phyloP scores from a whole-genome alignment of 1,139 yeast genomes.

The Geotrichum citri-aurantii region DNA sequence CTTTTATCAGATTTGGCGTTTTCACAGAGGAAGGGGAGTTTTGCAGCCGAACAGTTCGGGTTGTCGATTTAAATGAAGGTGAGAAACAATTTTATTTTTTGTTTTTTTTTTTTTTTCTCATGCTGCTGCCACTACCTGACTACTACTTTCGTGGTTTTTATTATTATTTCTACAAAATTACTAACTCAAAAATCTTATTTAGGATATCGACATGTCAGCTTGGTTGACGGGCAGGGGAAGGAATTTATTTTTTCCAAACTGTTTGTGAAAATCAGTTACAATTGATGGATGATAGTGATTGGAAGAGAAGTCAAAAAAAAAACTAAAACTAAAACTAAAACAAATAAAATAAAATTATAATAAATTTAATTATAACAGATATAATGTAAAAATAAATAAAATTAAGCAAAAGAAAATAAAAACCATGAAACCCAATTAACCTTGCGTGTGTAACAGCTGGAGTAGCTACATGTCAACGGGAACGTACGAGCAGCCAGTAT shows the following conservation, averaged over 20 bases:
- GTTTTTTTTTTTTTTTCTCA: background rate
- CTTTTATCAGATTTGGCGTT: slow-evolving; percentile 44
- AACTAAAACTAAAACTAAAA: too few relatives aligned
- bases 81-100: background rate
- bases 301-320: background rate
- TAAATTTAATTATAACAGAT: too few relatives aligned
- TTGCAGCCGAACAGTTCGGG: background rate
- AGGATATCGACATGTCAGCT: background rate
- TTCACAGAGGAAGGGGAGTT: background rate
- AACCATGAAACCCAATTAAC: background rate
- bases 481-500: background rate
- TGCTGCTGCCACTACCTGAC: background rate
- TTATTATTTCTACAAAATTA: background rate
- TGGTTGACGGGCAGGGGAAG: background rate
- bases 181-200: background rate
- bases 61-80: background rate
- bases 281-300: background rate
- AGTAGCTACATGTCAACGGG: background rate
- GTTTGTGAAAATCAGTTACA: background rate
- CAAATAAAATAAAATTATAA: too few relatives aligned
- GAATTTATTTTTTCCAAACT: background rate
- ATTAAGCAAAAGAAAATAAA: background rate
- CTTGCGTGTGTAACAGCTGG: background rate
- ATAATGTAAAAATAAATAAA: too few relatives aligned
- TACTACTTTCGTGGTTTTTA: background rate